A percentile compares a stretch with the other conserved stretches of the same genome.
phyloP scores from a whole-genome alignment of 2,329 filamentous ascomycete genomes.

The Arthrobotrys iridis region DNA sequence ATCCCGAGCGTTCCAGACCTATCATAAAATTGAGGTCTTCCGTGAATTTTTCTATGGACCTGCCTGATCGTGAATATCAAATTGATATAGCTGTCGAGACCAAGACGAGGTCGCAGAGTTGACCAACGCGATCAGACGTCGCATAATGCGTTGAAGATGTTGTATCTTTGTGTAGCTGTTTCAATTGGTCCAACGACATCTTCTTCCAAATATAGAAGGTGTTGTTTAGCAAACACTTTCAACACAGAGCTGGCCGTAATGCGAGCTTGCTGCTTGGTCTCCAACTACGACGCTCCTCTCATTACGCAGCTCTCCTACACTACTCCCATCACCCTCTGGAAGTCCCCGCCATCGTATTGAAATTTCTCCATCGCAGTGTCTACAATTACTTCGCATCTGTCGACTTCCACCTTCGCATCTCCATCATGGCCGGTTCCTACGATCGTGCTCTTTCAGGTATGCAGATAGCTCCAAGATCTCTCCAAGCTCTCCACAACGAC shows the following conservation, averaged over 20 bases:
- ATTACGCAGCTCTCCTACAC: conserved; percentile 48
- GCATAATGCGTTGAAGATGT: too few relatives aligned
- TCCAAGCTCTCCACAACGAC: conserved; percentile 57
- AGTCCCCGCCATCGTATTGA: background rate
- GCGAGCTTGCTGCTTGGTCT: background rate
- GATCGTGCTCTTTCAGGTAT: conserved; percentile 98
- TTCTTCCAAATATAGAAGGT: too few relatives aligned
- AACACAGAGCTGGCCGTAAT: conserved; percentile 9
- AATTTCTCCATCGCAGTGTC: background rate
- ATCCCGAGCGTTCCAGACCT: too few relatives aligned
- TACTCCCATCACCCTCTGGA: background rate
- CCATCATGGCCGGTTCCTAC: conserved; percentile 74
- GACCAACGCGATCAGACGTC: too few relatives aligned
- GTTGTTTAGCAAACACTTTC: too few relatives aligned
- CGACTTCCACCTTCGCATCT: background rate
- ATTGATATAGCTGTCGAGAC: background rate
- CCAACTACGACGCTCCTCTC: conserved; percentile 35
- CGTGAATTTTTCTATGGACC: too few relatives aligned
- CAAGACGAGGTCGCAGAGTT: too few relatives aligned
- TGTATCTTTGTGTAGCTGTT: too few relatives aligned
- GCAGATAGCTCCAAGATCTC: conserved; percentile 58
- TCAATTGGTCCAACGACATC: too few relatives aligned
- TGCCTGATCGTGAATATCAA: too few relatives aligned
- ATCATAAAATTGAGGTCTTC: too few relatives aligned
- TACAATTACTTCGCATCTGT: conserved; percentile 6